Base-by-base conservation (phyloP, 176 grass and related monocot genomes). In the Puccinellia tenuiflora region DNA sequence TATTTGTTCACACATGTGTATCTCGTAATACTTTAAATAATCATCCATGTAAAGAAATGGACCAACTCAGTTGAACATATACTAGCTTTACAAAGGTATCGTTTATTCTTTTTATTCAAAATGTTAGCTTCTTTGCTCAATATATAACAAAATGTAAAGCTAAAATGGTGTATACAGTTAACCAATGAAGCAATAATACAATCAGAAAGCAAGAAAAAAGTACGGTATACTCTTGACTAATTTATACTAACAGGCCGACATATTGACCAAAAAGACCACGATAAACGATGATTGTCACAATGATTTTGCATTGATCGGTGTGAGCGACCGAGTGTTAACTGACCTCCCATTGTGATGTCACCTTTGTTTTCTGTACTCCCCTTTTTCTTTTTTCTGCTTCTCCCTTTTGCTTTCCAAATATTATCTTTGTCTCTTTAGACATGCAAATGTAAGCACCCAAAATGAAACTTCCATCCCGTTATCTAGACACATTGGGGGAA, bases 381-480 rank as follows among this genome's bases (percentile, higher is more conserved):
- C 40, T 81, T 81, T 81, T 54, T 70, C 54, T 79, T 75, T 88
- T 85, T 60, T 62, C 79, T 18, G 45, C 39, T 55, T 56, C 24
- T 26, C 65, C 77, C 83, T 76, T 78, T 85, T 69, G 59, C 77
- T 85, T 81, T 85, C 51, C 73, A 45, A 76, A 73, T 81, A 83
- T 62, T 46, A 79, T 67, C 81, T 88, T 90, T 90, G 79, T 67
- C 82, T 84, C 88, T 93, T 90, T 93, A 79, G 46, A 51, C 81
- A 71, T 89, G 9, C 47, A 77, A 73, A 66, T 82, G 64, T 63
- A 81, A 87, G 84, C 75, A 80, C 75, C 68, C 29, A 75, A 75
- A 75, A 84, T 75, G 75, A 84, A 86, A 75, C 81, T 88, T 88
- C 83, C 83, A 92, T 61, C 74, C n/a, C 20, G 20, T 73, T 74